Base-by-base conservation (phyloP, 352 stramenopile genomes). In the Globisporangium barbulae region DNA sequence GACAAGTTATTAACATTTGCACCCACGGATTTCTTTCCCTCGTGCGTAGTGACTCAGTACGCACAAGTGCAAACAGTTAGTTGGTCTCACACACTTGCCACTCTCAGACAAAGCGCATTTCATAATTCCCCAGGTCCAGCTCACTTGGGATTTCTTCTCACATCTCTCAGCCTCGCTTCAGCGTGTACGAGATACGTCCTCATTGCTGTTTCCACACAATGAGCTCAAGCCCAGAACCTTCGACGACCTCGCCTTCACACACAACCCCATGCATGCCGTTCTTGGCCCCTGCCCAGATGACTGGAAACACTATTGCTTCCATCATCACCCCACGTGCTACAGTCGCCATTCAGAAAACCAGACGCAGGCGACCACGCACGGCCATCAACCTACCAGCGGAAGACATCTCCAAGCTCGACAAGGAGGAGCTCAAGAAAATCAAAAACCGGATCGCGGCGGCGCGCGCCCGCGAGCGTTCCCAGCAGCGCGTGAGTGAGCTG, bases 391-490 rank as follows among this genome's bases (percentile, higher is more conserved):
- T 81, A 17, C 70, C 81, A 1, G 25, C 54, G 5, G 74, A 83
- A 55, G 70, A 84, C 59, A 64, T 79, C n/a, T 65, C 59, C 1
- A 55, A 39, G 7, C 61, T 90, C 35, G 74, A 75, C 70, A 72
- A 73, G 31, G 69, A 75, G 31, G 79, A 90, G 60, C 69, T 90
- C 35, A 76, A 81, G 64, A 83, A 83, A 56, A 74, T 85, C 54
- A 90, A 90, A 65, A 90, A 90, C 68, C 81, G 81, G 7, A 79
- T 90, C 59, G 79, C 81, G 0, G 81, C 81, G 7, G 79, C 80
- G 22, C 75, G 81, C 1, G 80, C 81, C 33, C 77, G 81, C 2
- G 71, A 73, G 45, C 79, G 81, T 12, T 75, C 81, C 5, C 76
- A 88, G 57, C 78, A 84, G 25, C 77, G 81, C 31, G 69, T 79